These are phyloP conservation scores for Fusarium nisikadoi DNA, from an alignment of 2,329 filamentous ascomycete genomes.

Conservation along the genomic window DNA sequence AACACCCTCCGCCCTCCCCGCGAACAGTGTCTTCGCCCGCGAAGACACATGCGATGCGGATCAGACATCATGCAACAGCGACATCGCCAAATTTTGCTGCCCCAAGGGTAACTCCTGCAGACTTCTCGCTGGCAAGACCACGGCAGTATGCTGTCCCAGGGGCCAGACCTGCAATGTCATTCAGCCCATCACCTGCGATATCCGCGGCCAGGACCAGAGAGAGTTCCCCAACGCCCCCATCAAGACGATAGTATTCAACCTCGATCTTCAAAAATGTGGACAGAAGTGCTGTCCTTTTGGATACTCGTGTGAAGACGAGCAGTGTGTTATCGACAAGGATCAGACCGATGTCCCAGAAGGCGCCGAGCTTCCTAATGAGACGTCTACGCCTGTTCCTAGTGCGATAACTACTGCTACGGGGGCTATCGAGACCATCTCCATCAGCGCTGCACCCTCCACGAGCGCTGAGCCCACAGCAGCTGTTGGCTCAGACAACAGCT, in stretches of 20 bases:
- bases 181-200: constrained; percentile 33
- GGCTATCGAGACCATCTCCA: constrained; percentile 37
- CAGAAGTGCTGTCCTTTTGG: constrained; percentile 76
- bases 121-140: constrained; percentile 70
- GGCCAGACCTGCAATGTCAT: constrained; percentile 69
- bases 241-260: constrained; percentile 72
- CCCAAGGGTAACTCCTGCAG: constrained; percentile 64
- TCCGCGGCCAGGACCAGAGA: constrained; percentile 66
- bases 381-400: constrained; percentile 30
- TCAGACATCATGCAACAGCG: constrained; percentile 63
- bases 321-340: constrained; percentile 65
- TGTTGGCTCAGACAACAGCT: constrained; percentile 14
- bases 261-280: constrained; percentile 67
- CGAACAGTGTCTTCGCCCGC: constrained; percentile 55
- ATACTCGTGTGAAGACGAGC: constrained; percentile 67
- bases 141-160: constrained; percentile 75
- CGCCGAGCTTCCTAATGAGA: constrained; percentile 40
- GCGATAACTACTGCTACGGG: constrained; percentile 36
- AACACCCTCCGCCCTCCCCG: constrained; percentile 53
- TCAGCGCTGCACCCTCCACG: constrained; percentile 35
- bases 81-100: constrained; percentile 77
- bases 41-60: constrained; percentile 62
- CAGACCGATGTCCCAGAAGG: constrained; percentile 56
- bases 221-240: constrained; percentile 67
- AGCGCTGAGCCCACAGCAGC: constrained; percentile 30